phyloP scores from a whole-genome alignment of 1,139 yeast species.

The Candida sanyaensis region DNA sequence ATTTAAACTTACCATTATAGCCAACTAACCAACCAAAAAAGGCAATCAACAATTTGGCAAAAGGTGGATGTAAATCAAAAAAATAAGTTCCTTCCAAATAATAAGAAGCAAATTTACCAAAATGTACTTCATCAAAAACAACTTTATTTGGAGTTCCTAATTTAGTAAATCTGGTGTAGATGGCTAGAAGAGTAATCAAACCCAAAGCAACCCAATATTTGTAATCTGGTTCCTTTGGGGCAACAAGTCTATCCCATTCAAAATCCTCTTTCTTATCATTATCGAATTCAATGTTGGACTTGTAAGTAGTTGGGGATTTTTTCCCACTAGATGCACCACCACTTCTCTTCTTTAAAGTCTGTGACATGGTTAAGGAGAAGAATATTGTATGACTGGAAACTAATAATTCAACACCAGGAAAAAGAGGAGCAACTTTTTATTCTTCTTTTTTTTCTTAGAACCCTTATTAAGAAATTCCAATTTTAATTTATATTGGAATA shows the following conservation, averaged over 20 bases:
- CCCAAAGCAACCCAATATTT: constrained; percentile 46
- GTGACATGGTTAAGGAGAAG: constrained; percentile 11
- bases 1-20: constrained; percentile 87
- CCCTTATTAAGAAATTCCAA: neutral
- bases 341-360: constrained; percentile 27
- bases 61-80: constrained; percentile 97
- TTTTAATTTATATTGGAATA: too few relatives aligned
- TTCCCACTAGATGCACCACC: constrained; percentile 12
- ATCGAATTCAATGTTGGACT: constrained; percentile 6
- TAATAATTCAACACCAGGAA: neutral
- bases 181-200: constrained; percentile 64
- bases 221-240: constrained; percentile 25
- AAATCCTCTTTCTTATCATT: constrained; percentile 5
- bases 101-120: constrained; percentile 93
- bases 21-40: constrained; percentile 87
- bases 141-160: constrained; percentile 80
- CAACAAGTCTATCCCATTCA: constrained; percentile 5
- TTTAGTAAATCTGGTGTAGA: constrained; percentile 68
- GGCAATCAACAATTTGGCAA: constrained; percentile 92
- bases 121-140: constrained; percentile 97
- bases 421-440: too few relatives aligned
- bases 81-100: constrained; percentile 82
- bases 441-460: neutral
- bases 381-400: neutral
- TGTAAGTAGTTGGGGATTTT: constrained; percentile 12